These are phyloP conservation scores for Coemansia sp. DNA, from an alignment of 192 early-diverging fungal species.

Conservation along the genomic window DNA sequence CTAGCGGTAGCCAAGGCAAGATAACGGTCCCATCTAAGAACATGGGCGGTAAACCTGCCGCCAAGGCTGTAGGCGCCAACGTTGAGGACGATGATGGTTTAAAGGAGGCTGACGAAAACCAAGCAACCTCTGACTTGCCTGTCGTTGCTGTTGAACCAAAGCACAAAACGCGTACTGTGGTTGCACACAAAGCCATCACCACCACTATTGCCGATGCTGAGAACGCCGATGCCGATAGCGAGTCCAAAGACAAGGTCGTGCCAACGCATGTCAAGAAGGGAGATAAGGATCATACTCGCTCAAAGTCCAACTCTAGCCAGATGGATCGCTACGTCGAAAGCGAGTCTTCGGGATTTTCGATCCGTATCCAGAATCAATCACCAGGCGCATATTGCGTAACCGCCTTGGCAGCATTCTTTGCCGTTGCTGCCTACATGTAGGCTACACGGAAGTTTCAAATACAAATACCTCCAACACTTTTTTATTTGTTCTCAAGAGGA, in stretches of 20 bases:
- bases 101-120: no score
- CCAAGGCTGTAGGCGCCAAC: not conserved
- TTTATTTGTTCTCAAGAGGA: no score
- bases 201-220: not conserved
- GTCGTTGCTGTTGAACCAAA: not conserved
- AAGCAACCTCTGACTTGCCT: not conserved
- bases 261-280: not conserved
- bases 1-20: not conserved
- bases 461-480: not conserved
- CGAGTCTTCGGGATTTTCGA: conserved; percentile 1
- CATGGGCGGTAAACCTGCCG: not conserved
- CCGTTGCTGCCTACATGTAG: not conserved
- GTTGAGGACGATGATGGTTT: no score
- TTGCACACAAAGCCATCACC: not conserved
- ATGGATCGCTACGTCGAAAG: conserved; percentile 9
- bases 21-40: not conserved
- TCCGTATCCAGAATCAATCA: not conserved
- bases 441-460: no score
- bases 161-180: conserved; percentile 3
- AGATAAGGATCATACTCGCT: not conserved
- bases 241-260: not conserved
- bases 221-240: not conserved
- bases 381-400: not conserved
- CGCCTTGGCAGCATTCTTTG: conserved; percentile 5
- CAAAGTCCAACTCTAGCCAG: no score